Conservation (phyloP, 1,139 yeast species). For the Suhomyces bokatorum region DNA sequence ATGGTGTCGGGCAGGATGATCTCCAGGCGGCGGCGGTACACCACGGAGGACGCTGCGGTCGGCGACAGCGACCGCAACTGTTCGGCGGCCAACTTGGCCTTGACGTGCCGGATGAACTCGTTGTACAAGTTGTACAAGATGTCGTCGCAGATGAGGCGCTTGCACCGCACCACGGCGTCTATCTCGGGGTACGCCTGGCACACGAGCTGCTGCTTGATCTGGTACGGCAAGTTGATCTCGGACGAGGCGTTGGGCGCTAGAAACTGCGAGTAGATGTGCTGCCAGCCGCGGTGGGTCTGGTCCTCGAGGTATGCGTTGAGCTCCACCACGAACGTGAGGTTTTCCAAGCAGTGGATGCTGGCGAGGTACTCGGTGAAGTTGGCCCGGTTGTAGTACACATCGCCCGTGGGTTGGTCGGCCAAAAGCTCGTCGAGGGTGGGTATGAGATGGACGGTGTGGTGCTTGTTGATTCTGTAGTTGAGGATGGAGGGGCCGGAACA, state of each 20-base stretch:
- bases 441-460: slow-evolving; percentile 13
- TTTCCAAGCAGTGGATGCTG: slow-evolving; percentile 38
- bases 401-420: slow-evolving; percentile 4
- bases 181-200: slow-evolving; percentile 18
- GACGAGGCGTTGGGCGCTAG: slow-evolving; percentile 30
- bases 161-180: slow-evolving; percentile 18
- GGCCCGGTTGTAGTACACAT: slow-evolving; percentile 10
- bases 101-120: slow-evolving; percentile 27
- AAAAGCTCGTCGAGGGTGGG: slow-evolving; percentile 16
- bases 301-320: slow-evolving; percentile 25
- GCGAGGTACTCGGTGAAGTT: slow-evolving; percentile 31
- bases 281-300: slow-evolving; percentile 26
- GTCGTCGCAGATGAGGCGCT: slow-evolving; percentile 31
- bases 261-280: slow-evolving; percentile 26
- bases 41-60: slow-evolving; percentile 3
- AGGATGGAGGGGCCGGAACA: slow-evolving; percentile 9
- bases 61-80: slow-evolving; percentile 8
- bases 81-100: slow-evolving; percentile 8
- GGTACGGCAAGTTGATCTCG: slow-evolving; percentile 38
- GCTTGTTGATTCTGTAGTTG: slow-evolving; percentile 13
- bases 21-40: slow-evolving; percentile 14
- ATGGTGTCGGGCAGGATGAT: slow-evolving; percentile 13
- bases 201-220: slow-evolving; percentile 18
- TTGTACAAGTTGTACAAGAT: slow-evolving; percentile 35
- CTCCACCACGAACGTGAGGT: slow-evolving; percentile 36